These are phyloP conservation scores for Anthracocystis panici-leucophaei DNA, from an alignment of 1,284 basidiomycete species.

Conservation along the genomic window DNA sequence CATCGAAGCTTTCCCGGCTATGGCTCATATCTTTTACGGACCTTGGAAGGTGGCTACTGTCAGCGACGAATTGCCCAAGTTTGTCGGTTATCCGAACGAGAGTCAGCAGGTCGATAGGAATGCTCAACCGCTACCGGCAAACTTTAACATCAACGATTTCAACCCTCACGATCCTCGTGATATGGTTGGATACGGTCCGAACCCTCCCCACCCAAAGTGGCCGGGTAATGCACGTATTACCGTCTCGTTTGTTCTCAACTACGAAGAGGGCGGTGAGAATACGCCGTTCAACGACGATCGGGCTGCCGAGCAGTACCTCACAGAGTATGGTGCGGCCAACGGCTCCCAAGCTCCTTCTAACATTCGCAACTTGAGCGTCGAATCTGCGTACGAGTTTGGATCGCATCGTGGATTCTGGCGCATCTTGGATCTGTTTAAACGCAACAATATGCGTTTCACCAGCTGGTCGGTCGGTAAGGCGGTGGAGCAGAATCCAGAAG, in stretches of 20 bases:
- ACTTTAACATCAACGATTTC: constrained; percentile 25
- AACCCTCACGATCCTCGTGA: constrained; percentile 58
- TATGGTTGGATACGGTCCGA: constrained; percentile 69
- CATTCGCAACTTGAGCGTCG: constrained; percentile 68
- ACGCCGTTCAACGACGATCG: constrained; percentile 67
- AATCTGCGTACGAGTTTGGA: constrained; percentile 70
- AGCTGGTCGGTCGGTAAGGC: constrained; percentile 70
- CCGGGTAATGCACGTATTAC: constrained; percentile 70
- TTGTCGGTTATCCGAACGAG: constrained; percentile 35
- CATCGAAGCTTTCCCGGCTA: constrained; percentile 24
- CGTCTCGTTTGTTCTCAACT: constrained; percentile 70
- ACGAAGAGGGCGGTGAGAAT: constrained; percentile 71
- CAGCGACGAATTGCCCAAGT: constrained; percentile 44
- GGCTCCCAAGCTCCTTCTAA: constrained; percentile 46
- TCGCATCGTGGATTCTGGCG: constrained; percentile 70
- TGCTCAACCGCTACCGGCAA: constrained; percentile 27
- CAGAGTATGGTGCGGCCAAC: constrained; percentile 65
- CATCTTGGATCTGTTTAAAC: constrained; percentile 68
- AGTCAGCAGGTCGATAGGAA: constrained; percentile 40
- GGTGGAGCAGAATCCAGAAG: constrained; percentile 68
- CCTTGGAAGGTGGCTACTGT: constrained; percentile 36
- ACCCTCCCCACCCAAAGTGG: constrained; percentile 70
- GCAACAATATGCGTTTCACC: constrained; percentile 66
- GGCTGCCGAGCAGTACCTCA: constrained; percentile 64
- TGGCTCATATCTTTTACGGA: constrained; percentile 46